Percentiles rank a stretch among this genome's conserved stretches.
Conservation (phyloP, 2,329 filamentous ascomycete species). For the Diaporthe vexans region DNA sequence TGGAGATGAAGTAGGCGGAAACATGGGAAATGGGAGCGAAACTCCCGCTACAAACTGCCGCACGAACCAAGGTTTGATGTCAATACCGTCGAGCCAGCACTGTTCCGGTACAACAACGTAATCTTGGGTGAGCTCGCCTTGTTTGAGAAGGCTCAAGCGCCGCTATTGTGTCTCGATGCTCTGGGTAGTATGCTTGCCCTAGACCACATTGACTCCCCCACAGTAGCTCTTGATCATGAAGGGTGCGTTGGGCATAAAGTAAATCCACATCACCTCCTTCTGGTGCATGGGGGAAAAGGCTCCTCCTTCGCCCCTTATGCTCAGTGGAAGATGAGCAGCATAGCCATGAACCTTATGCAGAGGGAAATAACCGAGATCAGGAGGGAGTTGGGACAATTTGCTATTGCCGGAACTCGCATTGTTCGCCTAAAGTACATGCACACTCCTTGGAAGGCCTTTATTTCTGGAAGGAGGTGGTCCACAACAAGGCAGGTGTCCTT, state of each 20-base stretch:
- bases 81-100: constrained; percentile 58
- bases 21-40: too few relatives aligned
- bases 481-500: too few relatives aligned
- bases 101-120: constrained; percentile 55
- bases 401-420: too few relatives aligned
- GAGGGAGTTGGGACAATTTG: too few relatives aligned
- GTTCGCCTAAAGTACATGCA: too few relatives aligned
- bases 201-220: constrained; percentile 57
- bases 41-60: constrained; percentile 60
- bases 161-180: constrained; percentile 28
- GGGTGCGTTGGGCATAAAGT: constrained; percentile 45
- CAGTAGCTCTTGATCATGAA: constrained; percentile 58
- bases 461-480: too few relatives aligned
- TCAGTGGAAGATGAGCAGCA: background rate
- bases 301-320: background rate
- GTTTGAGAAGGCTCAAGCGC: constrained; percentile 22
- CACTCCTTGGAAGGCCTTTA: too few relatives aligned
- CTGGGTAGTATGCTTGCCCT: constrained; percentile 44
- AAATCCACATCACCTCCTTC: constrained; percentile 58
- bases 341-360: constrained; percentile 24
- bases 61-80: constrained; percentile 52
- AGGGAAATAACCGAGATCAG: too few relatives aligned
- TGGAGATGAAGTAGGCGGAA: too few relatives aligned
- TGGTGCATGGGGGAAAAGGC: constrained; percentile 57
- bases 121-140: constrained; percentile 46